Base-by-base conservation (phyloP, 2,329 filamentous ascomycete species). In the Lasiodiplodia citricola region DNA sequence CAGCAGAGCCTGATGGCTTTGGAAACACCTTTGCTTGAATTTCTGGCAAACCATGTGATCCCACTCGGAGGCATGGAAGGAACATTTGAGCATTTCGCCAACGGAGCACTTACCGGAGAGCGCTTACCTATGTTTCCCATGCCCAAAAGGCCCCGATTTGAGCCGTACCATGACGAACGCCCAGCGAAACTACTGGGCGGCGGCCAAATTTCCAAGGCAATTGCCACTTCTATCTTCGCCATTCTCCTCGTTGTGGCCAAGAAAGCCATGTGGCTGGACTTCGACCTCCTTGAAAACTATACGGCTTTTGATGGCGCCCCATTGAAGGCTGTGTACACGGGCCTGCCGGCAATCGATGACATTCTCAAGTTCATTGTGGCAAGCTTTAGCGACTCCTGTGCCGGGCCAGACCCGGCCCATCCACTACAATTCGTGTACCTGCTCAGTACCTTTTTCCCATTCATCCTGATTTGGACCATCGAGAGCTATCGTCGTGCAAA, bases 381-480 rank as follows among this genome's bases (percentile, higher is more conserved):
- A 5, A 31, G n/a, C 8, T 63, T 65, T 37, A 16, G 41, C 10
- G 62, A 50, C 23, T 35, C 37, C 2, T 31, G 35, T 13, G 21
- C 21, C 5, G 54, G 62, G 18, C 21, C 11, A 13, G 50, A 69
- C 28, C 35, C 37, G 13, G 50, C 50, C 23, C 62, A 63, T 16
- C 52, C 47, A 3, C 28, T 67, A 1, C 67, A 69, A 28, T 67
- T 44, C 37, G n/a, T 56, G 4, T 70, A 69, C 38, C 25, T 67
- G 6, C 23, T 58, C 6, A 37, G 60, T 21, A 51, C 35, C 25
- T 16, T 67, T 8, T 50, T 58, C 25, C 50, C 69, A 2, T 44
- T 65, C 3, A 25, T 67, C 25, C n/a, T 70, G 3, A 51, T 69
- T 18, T 69, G 67, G 69, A 67, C 56, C 13, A 37, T 69, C 21